Conservation (phyloP, 2,329 filamentous ascomycete species). For the Trichoderma polysporum region DNA sequence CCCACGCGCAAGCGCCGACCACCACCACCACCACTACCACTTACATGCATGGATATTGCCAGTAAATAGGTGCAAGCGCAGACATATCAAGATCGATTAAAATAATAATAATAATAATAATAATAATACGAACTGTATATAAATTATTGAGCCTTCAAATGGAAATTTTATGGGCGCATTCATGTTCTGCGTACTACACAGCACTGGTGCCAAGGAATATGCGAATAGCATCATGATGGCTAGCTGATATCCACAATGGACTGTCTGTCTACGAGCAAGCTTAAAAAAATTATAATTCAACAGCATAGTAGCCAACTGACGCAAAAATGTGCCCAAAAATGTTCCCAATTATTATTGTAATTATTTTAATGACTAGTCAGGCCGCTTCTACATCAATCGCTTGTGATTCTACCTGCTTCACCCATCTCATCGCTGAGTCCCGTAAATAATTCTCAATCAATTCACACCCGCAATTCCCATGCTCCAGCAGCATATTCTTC, state of each 20-base stretch:
- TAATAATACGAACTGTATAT: neutral
- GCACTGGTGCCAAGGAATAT: neutral
- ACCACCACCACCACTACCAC: neutral
- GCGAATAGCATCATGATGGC: neutral
- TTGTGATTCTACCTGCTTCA: conserved; percentile 14
- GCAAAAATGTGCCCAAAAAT: neutral
- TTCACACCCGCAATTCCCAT: conserved; percentile 13
- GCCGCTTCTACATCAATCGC: conserved; percentile 16
- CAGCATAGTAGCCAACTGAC: neutral
- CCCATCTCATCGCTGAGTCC: conserved; percentile 16
- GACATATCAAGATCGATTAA: neutral
- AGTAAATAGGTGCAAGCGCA: rapidly evolving
- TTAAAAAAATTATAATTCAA: neutral
- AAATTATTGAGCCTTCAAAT: neutral
- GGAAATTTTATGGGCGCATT: neutral
- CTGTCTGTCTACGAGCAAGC: neutral
- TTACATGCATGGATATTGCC: neutral
- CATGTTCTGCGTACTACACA: neutral
- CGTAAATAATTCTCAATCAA: conserved; percentile 17
- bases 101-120: neutral
- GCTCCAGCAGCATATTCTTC: conserved; percentile 21
- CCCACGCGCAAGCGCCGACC: neutral
- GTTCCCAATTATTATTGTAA: neutral
- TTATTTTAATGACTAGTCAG: neutral
- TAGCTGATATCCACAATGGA: neutral